A percentile compares a stretch with the other conserved stretches of the same genome.
Conservation (phyloP, 176 grass and related monocot species). For the Olyra latifolia region DNA sequence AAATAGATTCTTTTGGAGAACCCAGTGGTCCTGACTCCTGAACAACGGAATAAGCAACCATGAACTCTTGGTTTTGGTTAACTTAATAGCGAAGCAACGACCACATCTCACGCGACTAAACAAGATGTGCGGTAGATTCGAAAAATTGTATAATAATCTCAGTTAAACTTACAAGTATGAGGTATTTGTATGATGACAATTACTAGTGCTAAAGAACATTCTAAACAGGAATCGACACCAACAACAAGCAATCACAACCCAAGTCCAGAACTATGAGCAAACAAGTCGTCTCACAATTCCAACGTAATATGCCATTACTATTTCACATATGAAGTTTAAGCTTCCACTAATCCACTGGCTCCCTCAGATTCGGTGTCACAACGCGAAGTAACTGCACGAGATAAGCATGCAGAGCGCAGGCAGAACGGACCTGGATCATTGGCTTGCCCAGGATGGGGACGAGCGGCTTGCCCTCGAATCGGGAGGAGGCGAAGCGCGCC, state of each 20-base stretch:
- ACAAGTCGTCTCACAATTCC: not conserved
- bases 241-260: not conserved
- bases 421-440: slow-evolving; percentile 69
- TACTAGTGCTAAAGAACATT: not conserved
- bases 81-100: not conserved
- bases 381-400: not conserved
- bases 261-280: not conserved
- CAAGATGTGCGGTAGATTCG: not conserved
- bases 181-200: not conserved
- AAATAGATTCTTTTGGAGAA: not conserved
- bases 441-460: slow-evolving; percentile 78
- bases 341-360: not conserved
- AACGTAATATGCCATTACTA: not conserved
- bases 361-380: not conserved
- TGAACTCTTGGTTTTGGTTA: not conserved
- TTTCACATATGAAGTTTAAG: not conserved
- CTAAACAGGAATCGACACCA: not conserved
- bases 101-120: not conserved
- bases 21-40: not conserved
- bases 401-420: not conserved
- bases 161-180: not conserved
- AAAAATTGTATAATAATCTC: not conserved
- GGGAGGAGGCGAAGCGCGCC: slow-evolving; percentile 87
- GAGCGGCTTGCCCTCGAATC: slow-evolving; percentile 90
- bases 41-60: not conserved